Conservation (phyloP, 2,329 filamentous ascomycete genomes). For the Aspergillus sergii region DNA sequence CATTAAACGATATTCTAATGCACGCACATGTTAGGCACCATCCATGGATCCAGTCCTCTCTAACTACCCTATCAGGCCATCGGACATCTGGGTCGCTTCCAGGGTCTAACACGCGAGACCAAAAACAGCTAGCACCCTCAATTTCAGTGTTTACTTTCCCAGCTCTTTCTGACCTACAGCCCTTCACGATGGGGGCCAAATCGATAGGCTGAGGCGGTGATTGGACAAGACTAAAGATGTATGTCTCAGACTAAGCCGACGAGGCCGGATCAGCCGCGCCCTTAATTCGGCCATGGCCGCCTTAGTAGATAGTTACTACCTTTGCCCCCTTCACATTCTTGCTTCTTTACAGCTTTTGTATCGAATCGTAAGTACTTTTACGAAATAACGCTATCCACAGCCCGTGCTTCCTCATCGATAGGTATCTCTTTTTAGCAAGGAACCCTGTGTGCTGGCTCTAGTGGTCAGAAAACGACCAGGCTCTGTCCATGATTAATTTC, state of each 20-base stretch:
- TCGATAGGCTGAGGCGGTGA: neutral
- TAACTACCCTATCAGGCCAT: neutral
- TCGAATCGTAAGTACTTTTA: neutral
- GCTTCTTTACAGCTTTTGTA: neutral
- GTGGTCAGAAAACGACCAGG: neutral
- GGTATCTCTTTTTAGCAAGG: neutral
- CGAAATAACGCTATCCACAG: neutral
- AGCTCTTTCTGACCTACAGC: neutral
- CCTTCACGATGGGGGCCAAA: constrained; percentile 3
- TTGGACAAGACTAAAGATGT: constrained; percentile 5
- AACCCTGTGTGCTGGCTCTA: neutral
- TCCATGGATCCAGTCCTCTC: neutral
- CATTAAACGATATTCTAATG: neutral
- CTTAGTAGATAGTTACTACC: neutral
- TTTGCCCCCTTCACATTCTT: neutral
- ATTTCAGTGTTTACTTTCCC: neutral
- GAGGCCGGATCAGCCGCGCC: constrained; percentile 18
- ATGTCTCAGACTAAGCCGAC: constrained; percentile 14
- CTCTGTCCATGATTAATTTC: too few species aligned
- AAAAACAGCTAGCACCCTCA: neutral
- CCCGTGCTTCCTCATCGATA: neutral
- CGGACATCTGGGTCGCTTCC: neutral
- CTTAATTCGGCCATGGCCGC: constrained; percentile 9
- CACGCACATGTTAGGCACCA: neutral
- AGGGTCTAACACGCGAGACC: neutral